These are phyloP conservation scores for Trichophyton rubrum DNA, from an alignment of 2,329 filamentous ascomycete genomes.

Conservation along the genomic window DNA sequence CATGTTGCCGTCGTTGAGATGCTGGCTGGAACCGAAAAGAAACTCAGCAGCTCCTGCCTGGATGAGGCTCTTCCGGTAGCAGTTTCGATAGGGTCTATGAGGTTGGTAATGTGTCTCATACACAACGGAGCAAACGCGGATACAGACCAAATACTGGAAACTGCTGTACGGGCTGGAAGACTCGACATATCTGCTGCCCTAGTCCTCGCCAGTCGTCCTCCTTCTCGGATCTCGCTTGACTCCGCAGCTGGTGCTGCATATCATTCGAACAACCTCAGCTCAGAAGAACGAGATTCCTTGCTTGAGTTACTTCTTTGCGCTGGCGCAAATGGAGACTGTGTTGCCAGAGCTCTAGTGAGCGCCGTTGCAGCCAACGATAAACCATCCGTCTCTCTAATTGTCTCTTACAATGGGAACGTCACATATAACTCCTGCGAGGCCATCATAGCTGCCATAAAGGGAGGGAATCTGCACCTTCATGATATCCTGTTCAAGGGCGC, in stretches of 20 bases:
- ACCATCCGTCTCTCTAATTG: slow-evolving; percentile 44
- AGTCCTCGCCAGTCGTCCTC: slow-evolving; percentile 42
- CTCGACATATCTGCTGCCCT: slow-evolving; percentile 46
- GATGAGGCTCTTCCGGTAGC: slow-evolving; percentile 11
- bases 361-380: slow-evolving; percentile 41
- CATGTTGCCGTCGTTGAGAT: slow-evolving; percentile 10
- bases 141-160: slow-evolving; percentile 8
- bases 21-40: slow-evolving; percentile 10
- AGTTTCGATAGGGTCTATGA: slow-evolving; percentile 8
- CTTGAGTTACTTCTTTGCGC: slow-evolving; percentile 47
- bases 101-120: slow-evolving; percentile 10
- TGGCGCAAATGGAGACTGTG: slow-evolving; percentile 42
- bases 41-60: slow-evolving; percentile 8
- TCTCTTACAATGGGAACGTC: slow-evolving; percentile 43
- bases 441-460: slow-evolving; percentile 39
- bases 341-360: slow-evolving; percentile 38
- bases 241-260: slow-evolving; percentile 41
- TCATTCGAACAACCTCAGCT: slow-evolving; percentile 35
- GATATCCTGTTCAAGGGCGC: slow-evolving; percentile 36
- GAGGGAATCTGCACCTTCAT: slow-evolving; percentile 37
- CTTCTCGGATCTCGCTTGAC: slow-evolving; percentile 37
- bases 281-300: slow-evolving; percentile 40
- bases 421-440: slow-evolving; percentile 42
- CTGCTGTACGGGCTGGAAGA: slow-evolving; percentile 25
- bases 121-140: slow-evolving; percentile 14